Conservation (phyloP, 202 grass and related monocot species). For the Brachypodium distachyon region DNA sequence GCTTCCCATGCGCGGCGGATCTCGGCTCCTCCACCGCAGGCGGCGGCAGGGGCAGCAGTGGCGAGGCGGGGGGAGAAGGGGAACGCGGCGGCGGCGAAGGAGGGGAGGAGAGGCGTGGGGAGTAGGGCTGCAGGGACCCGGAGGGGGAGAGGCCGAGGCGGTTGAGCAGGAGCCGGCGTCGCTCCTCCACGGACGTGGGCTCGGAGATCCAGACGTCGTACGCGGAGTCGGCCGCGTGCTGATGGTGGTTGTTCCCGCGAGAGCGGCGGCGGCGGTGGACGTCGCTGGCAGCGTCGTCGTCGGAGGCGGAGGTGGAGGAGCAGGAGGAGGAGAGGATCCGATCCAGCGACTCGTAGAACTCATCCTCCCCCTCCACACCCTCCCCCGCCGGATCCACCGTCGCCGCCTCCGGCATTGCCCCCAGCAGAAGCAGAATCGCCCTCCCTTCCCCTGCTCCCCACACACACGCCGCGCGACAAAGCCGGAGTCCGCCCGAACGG, state of each 20-base stretch:
- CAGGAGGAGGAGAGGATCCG: constrained; percentile 95
- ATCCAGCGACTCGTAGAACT: constrained; percentile 97
- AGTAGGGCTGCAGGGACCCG: not conserved
- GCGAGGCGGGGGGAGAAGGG: not conserved
- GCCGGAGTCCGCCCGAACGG: not conserved
- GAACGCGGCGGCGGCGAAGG: not conserved
- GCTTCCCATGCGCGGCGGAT: constrained; percentile 56
- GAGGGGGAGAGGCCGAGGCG: constrained; percentile 61
- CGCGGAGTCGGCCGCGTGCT: constrained; percentile 8
- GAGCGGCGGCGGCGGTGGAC: constrained; percentile 23
- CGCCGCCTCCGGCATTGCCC: constrained; percentile 33
- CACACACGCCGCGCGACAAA: not conserved
- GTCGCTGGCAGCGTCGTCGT: constrained; percentile 46
- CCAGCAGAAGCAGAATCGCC: not conserved
- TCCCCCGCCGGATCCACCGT: constrained; percentile 21
- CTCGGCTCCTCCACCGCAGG: constrained; percentile 48
- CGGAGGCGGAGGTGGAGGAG: constrained; percentile 91
- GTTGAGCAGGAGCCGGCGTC: constrained; percentile 57
- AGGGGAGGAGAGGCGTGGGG: not conserved
- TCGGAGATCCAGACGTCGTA: constrained; percentile 99
- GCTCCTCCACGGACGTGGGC: constrained; percentile 78
- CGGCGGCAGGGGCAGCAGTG: not conserved
- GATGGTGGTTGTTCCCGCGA: not conserved
- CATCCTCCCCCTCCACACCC: constrained; percentile 16
- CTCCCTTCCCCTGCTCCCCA: not conserved